These are phyloP conservation scores for Phytophthora syringae DNA, from an alignment of 352 stramenopile species.

Conservation along the genomic window DNA sequence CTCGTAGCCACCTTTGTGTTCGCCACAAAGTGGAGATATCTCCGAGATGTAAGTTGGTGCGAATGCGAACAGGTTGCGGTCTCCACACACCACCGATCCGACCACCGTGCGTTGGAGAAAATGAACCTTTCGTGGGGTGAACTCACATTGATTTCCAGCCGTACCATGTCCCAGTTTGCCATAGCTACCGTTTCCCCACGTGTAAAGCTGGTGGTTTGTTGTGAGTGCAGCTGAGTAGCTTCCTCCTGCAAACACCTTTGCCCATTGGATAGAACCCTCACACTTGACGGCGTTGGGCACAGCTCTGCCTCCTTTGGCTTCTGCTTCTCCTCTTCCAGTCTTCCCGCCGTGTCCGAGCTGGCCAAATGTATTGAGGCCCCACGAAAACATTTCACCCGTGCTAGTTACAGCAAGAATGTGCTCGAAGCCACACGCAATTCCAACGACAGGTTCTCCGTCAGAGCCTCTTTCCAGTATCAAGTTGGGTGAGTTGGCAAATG, in stretches of 20 bases:
- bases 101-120: conserved; percentile 44
- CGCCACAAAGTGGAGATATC: conserved; percentile 57
- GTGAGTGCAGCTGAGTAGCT: conserved; percentile 67
- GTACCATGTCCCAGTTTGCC: conserved; percentile 57
- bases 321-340: conserved; percentile 19
- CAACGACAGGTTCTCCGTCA: conserved; percentile 50
- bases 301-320: conserved; percentile 33
- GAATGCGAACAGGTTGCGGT: conserved; percentile 64
- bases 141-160: conserved; percentile 25
- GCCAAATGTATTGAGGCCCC: conserved; percentile 84
- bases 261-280: conserved; percentile 34
- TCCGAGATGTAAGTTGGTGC: conserved; percentile 58
- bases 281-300: conserved; percentile 22
- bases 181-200: conserved; percentile 62
- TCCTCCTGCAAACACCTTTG: conserved; percentile 62
- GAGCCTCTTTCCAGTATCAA: conserved; percentile 39
- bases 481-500: conserved; percentile 18
- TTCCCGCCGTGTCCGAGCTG: conserved; percentile 69
- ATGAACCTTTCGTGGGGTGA: conserved; percentile 45
- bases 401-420: conserved; percentile 75
- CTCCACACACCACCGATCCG: conserved; percentile 53
- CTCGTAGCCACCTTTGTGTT: conserved; percentile 63
- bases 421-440: conserved; percentile 66
- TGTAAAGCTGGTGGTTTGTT: conserved; percentile 46
- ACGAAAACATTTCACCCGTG: conserved; percentile 63